Evolutionary conservation across 2,329 filamentous ascomycete species (phyloP).

Genomic region (Claviceps humidiphila): DNA sequence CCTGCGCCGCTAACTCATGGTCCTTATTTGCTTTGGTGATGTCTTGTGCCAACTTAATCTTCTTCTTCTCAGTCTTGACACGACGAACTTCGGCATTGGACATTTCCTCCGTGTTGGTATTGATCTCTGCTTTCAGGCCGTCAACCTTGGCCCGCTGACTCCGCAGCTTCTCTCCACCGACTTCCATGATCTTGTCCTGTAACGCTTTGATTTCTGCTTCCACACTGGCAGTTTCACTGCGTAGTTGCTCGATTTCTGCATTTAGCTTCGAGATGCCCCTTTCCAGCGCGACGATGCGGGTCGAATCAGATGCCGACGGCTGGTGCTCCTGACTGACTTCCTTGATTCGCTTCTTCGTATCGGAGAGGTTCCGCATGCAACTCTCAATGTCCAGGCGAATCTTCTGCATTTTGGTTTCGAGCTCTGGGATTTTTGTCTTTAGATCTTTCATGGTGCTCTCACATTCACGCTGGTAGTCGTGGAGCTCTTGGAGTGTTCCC

Average conservation of each 20-base stretch:
- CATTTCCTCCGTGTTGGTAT: slow-evolving; percentile 65
- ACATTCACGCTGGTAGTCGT: slow-evolving; percentile 69
- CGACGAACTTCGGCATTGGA: slow-evolving; percentile 78
- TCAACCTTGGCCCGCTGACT: slow-evolving; percentile 87
- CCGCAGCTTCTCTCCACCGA: slow-evolving; percentile 85
- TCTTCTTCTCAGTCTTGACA: slow-evolving; percentile 89
- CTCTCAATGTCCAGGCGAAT: slow-evolving; percentile 80
- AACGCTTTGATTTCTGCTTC: slow-evolving; percentile 87
- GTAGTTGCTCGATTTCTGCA: slow-evolving; percentile 67
- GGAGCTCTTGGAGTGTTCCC: slow-evolving; percentile 68
- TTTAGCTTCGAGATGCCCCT: slow-evolving; percentile 66
- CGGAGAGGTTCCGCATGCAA: slow-evolving; percentile 67
- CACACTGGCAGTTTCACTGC: slow-evolving; percentile 72
- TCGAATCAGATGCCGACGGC: slow-evolving; percentile 68
- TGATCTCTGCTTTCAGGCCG: slow-evolving; percentile 72
- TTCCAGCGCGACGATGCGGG: slow-evolving; percentile 56
- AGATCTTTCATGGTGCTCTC: slow-evolving; percentile 61
- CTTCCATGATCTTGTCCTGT: slow-evolving; percentile 96
- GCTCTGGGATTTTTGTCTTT: slow-evolving; percentile 63
- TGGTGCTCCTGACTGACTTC: slow-evolving; percentile 74
- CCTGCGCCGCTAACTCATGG: slow-evolving; percentile 54
- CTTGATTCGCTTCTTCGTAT: slow-evolving; percentile 72
- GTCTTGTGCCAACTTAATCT: slow-evolving; percentile 74
- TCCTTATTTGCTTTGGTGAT: slow-evolving; percentile 68
- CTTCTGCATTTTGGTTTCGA: slow-evolving; percentile 89